A percentile compares a stretch with the other conserved stretches of the same genome.
Evolutionary conservation across 164 flowering plant species (phyloP).

Genomic region (Saururus chinensis): DNA sequence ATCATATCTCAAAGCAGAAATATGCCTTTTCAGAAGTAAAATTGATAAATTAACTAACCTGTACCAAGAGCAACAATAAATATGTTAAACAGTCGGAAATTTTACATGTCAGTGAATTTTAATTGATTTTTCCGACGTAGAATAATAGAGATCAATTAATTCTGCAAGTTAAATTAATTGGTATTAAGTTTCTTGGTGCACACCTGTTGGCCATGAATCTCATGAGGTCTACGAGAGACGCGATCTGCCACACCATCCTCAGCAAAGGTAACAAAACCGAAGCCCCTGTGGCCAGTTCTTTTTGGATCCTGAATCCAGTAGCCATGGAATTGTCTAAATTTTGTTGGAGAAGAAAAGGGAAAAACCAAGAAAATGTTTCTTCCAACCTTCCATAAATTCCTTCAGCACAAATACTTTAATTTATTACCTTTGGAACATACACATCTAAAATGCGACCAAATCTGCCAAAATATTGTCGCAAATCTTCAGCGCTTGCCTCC

Average conservation of each 20-base stretch:
- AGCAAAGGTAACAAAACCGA: constrained; percentile 97
- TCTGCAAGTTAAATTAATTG: background rate
- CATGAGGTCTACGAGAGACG: constrained; percentile 90
- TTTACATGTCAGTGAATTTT: too few relatives aligned
- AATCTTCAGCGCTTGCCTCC: constrained; percentile 80
- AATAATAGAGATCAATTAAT: too few relatives aligned
- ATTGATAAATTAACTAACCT: too few relatives aligned
- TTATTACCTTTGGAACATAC: constrained; percentile 82
- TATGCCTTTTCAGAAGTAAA: too few relatives aligned
- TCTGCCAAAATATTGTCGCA: constrained; percentile 85
- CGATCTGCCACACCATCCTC: constrained; percentile 97
- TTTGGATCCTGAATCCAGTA: constrained; percentile 72
- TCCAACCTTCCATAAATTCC: background rate
- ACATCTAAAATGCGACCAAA: constrained; percentile 93
- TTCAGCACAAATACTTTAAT: background rate
- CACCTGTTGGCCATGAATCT: constrained; percentile 96
- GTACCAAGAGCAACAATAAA: too few relatives aligned
- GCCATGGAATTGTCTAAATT: background rate
- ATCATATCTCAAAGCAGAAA: too few relatives aligned
- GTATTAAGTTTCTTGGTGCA: background rate
- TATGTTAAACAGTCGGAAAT: too few relatives aligned
- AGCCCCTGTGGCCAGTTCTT: constrained; percentile 94
- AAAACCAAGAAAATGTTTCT: too few relatives aligned
- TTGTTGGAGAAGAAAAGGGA: background rate
- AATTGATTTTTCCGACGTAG: too few relatives aligned